Evolutionary conservation across 2,329 filamentous ascomycete genomes (phyloP), one percentile per base, ranked within the genome.

Genomic region (Diplodia scrobiculata): DNA sequence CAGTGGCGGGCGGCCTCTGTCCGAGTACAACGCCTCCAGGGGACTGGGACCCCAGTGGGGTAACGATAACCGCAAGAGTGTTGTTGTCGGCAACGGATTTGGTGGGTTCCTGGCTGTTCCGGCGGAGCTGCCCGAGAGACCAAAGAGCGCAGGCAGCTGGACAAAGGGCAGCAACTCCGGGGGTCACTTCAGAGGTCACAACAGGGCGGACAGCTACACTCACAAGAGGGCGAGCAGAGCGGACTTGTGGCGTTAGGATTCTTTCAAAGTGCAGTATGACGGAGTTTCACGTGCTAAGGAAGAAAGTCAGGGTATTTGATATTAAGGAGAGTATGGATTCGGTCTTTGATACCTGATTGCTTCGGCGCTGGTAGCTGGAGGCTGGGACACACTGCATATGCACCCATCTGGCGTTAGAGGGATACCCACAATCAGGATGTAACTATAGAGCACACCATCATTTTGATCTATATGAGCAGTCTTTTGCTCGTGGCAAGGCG

Each of bases 51-150:
- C 84, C 17, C 81, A 84, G 47, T 87, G 84, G 86, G 84, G 84
- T 11, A 83, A 84, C 9, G 84, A 86, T 63, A 83, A 84, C 5
- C 78, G 87, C 36, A 85, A 83, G 75, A 86, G 83, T 70, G 80
- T 89, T 9, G 80, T 89, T n/a, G 86, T 89, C 0, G 86, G 86
- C 0, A 89, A 89, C 72, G 87, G 87, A 1, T 87, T 87, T 68
- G 87, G 87, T 32, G 87, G 87, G 0, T 89, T 87, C 75, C 75
- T 89, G 19, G 86, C 87, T 19, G 82, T 89, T n/a, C 87, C 87
- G 0, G 73, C 73, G 3, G 67, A 68, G 3, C 71, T 74, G 36
- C 70, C 74, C 9, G 75, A 73, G 14, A 67, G 76, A 34, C 76
- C 76, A n/a, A 69, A 72, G 36, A 78, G 74, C 65, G 74, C 75